These are phyloP conservation scores for Drechslerella stenobrocha DNA, from an alignment of 2,329 filamentous ascomycete species.

Conservation along the genomic window DNA sequence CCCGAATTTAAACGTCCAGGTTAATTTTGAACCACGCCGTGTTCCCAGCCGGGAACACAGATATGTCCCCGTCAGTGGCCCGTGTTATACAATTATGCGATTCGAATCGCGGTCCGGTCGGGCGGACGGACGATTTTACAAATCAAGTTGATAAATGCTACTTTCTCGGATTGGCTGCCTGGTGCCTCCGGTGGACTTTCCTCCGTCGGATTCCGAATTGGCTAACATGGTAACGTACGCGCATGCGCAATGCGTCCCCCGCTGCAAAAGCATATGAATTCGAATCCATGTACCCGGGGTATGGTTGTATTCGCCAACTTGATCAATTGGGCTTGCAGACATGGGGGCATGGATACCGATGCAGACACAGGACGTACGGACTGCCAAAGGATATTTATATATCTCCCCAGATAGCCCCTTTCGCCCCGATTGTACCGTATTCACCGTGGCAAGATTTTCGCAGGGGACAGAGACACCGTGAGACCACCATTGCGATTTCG, in stretches of 20 bases:
- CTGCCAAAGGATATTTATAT: conserved; percentile 1
- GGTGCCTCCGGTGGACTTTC: too few relatives aligned
- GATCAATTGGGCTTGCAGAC: too few relatives aligned
- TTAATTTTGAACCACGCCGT: not conserved
- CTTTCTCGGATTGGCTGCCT: not conserved
- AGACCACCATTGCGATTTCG: conserved; percentile 1
- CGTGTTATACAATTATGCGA: too few relatives aligned
- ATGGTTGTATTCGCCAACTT: too few relatives aligned
- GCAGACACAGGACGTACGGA: not conserved
- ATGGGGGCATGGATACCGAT: conserved; percentile 1
- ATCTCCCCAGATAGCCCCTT: not conserved
- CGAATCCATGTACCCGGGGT: too few relatives aligned
- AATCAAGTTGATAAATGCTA: not conserved
- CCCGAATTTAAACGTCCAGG: too few relatives aligned
- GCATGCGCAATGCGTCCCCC: too few relatives aligned
- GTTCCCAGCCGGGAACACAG: not conserved
- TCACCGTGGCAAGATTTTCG: not conserved
- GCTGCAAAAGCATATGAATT: too few relatives aligned
- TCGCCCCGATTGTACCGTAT: conserved; percentile 1
- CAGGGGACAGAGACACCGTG: not conserved
- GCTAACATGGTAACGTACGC: not conserved
- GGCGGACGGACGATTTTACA: conserved; percentile 1
- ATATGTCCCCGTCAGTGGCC: not conserved
- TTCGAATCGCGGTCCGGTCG: not conserved
- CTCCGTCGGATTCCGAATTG: not conserved